Conservation (phyloP, 2,329 filamentous ascomycete genomes). For the Tolypocladium pustulatum region DNA sequence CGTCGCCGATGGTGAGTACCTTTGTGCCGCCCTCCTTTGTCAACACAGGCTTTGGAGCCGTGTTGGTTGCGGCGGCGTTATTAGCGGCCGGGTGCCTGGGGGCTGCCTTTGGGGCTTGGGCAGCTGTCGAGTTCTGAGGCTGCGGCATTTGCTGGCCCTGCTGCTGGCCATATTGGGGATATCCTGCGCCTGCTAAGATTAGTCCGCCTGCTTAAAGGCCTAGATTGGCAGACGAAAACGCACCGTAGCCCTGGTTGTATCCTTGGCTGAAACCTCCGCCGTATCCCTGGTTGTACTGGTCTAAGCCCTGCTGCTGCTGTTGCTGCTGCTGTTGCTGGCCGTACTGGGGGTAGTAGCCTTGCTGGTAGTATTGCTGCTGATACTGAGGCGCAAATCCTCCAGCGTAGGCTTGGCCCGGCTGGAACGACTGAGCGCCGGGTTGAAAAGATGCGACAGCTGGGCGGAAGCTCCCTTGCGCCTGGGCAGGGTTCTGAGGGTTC, state of each 20-base stretch:
- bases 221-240: conserved; percentile 2
- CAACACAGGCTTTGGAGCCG: conserved; percentile 38
- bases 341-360: conserved; percentile 50
- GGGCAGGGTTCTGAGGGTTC: conserved; percentile 40
- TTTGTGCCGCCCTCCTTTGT: conserved; percentile 49
- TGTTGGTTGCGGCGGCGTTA: conserved; percentile 31
- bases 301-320: conserved; percentile 36
- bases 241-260: conserved; percentile 37
- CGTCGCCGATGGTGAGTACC: conserved; percentile 56
- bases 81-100: conserved; percentile 12
- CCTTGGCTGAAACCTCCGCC: conserved; percentile 39
- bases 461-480: conserved; percentile 35
- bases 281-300: conserved; percentile 42
- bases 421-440: conserved; percentile 60
- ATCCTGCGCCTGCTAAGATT: conserved; percentile 32
- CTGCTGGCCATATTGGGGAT: conserved; percentile 43
- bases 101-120: conserved; percentile 32
- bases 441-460: conserved; percentile 56
- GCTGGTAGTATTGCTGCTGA: conserved; percentile 42
- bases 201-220: conserved; percentile 5
- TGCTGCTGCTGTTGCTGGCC: conserved; percentile 43
- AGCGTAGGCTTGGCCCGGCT: conserved; percentile 59
- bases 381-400: conserved; percentile 46
- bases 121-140: conserved; percentile 29
- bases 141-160: conserved; percentile 36